These are phyloP conservation scores for Hanseniaspora thailandica DNA, from an alignment of 805 yeast genomes.

Conservation along the genomic window DNA sequence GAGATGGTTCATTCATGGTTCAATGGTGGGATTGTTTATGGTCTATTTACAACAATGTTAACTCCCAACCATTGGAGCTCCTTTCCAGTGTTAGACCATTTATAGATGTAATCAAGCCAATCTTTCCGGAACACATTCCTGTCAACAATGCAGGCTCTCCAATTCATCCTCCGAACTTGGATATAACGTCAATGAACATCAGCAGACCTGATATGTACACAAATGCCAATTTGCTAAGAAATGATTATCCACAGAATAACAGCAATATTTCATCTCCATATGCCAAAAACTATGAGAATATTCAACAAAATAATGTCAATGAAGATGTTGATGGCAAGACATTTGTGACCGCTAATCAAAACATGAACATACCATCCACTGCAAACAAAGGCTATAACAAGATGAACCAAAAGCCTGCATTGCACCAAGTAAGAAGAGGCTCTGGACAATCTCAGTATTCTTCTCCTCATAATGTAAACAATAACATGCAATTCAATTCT, in stretches of 20 bases:
- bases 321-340: background rate
- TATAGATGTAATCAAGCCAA: constrained; percentile 19
- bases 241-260: background rate
- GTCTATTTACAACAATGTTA: constrained; percentile 38
- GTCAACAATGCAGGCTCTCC: constrained; percentile 20
- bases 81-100: constrained; percentile 18
- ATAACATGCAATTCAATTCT: constrained; percentile 7
- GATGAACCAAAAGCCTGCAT: constrained; percentile 5
- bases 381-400: background rate
- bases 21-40: constrained; percentile 50
- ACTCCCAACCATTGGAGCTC: constrained; percentile 25
- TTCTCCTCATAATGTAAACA: background rate
- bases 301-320: background rate
- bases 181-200: constrained; percentile 8
- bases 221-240: background rate
- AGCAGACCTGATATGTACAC: constrained; percentile 14
- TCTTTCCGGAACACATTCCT: constrained; percentile 16
- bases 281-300: background rate
- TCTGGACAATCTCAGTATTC: background rate
- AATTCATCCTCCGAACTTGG: constrained; percentile 21
- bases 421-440: background rate
- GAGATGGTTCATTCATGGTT: constrained; percentile 37
- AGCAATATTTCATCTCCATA: background rate
- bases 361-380: constrained; percentile 11
- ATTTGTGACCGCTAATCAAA: constrained; percentile 12